These are phyloP conservation scores for Cephalotrichum gorgonifer DNA, from an alignment of 2,329 filamentous ascomycete genomes.

Conservation along the genomic window DNA sequence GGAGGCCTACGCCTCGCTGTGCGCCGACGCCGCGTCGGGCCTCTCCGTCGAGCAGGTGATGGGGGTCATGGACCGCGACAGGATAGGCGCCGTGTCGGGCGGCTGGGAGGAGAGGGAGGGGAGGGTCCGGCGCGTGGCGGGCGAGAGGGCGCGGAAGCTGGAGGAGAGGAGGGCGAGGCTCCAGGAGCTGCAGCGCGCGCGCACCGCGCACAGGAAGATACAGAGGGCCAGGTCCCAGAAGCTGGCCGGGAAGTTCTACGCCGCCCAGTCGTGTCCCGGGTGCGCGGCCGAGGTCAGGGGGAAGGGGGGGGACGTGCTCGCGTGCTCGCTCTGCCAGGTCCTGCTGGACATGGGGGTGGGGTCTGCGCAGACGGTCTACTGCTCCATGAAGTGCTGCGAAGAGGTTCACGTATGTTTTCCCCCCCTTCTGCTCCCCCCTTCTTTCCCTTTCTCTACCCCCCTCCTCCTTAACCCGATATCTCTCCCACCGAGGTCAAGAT, in stretches of 20 bases:
- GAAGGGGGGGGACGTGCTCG: conserved; percentile 23
- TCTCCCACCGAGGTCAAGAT: not conserved
- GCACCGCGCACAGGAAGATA: conserved; percentile 35
- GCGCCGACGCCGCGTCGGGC: not conserved
- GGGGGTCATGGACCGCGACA: conserved; percentile 19
- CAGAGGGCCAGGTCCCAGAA: conserved; percentile 22
- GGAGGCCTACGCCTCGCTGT: conserved; percentile 9
- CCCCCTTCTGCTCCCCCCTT: not conserved
- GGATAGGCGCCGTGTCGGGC: too few species aligned
- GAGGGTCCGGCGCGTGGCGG: conserved; percentile 2
- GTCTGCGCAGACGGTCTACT: conserved; percentile 29
- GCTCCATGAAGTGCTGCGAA: conserved; percentile 29
- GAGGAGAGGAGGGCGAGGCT: conserved; percentile 27
- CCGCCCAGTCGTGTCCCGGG: conserved; percentile 26
- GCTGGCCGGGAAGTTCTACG: conserved; percentile 22
- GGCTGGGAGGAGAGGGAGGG: conserved; percentile 6
- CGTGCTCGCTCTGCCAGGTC: conserved; percentile 35
- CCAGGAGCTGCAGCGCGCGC: conserved; percentile 36
- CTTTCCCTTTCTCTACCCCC: not conserved
- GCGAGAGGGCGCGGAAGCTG: conserved; percentile 14
- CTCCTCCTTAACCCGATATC: too few species aligned
- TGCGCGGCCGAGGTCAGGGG: conserved; percentile 24
- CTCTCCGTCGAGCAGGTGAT: conserved; percentile 17
- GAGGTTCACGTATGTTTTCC: conserved; percentile 24
- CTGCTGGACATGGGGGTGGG: conserved; percentile 24